A percentile compares a stretch with the other conserved stretches of the same genome.
Evolutionary conservation across 768 basidiomycete species (phyloP).

Genomic region (Hypsizygus marmoreus): DNA sequence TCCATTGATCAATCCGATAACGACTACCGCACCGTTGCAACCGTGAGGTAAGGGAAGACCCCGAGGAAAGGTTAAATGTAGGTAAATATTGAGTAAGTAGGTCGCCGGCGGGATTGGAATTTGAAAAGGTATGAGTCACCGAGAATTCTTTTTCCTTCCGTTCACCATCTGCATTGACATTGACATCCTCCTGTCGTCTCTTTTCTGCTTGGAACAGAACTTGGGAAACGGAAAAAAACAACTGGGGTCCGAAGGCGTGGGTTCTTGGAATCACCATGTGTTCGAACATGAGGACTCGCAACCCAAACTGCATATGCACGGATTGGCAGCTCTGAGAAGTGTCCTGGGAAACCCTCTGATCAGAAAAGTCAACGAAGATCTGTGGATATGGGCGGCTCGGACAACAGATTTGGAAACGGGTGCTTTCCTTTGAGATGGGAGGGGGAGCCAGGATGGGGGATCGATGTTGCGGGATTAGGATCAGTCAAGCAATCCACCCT

Average conservation of each 20-base stretch:
- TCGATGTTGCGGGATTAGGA: slow-evolving; percentile 12
- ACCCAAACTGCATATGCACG: too few species aligned
- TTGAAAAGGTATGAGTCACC: too few species aligned
- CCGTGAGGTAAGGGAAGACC: slow-evolving; percentile 32
- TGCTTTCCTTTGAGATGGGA: slow-evolving; percentile 5
- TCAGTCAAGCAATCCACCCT: slow-evolving; percentile 7
- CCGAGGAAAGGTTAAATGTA: not conserved
- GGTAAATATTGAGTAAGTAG: not conserved
- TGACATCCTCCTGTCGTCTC: slow-evolving; percentile 7
- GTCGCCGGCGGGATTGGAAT: not conserved
- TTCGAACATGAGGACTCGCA: slow-evolving; percentile 42
- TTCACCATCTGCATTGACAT: too few species aligned
- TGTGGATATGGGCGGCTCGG: slow-evolving; percentile 19
- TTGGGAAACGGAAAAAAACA: slow-evolving; percentile 8
- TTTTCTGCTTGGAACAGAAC: slow-evolving; percentile 12
- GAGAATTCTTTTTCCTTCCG: too few species aligned
- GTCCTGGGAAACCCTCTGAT: slow-evolving; percentile 17
- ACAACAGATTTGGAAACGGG: slow-evolving; percentile 16
- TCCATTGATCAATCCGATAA: slow-evolving; percentile 4
- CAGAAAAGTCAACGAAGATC: slow-evolving; percentile 23
- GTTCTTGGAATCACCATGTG: slow-evolving; percentile 46
- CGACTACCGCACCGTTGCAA: slow-evolving; percentile 15
- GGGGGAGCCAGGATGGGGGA: slow-evolving; percentile 11
- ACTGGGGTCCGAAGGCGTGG: slow-evolving; percentile 8
- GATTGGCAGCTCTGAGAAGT: slow-evolving; percentile 15